Evolutionary conservation across 148 eudicot genomes (phyloP).

Genomic region (Linanthus parryae): DNA sequence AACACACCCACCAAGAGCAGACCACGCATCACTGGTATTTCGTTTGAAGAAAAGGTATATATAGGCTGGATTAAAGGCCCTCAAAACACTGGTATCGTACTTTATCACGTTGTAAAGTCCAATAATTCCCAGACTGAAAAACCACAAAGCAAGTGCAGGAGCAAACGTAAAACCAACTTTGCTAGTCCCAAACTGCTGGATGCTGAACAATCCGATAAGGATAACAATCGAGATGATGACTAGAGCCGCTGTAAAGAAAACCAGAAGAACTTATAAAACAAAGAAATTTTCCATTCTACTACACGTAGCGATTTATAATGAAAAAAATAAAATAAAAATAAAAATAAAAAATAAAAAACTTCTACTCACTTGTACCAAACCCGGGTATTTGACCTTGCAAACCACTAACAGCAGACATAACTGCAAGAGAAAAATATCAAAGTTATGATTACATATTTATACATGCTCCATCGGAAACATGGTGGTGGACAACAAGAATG

Average conservation of each 20-base stretch:
- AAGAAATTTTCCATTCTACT: no score
- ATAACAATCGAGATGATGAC: constrained; percentile 72
- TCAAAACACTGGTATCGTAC: constrained; percentile 54
- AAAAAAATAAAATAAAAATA: no score
- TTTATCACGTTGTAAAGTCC: constrained; percentile 74
- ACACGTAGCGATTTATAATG: no score
- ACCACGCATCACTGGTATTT: constrained; percentile 70
- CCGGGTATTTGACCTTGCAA: constrained; percentile 81
- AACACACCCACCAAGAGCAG: constrained; percentile 97
- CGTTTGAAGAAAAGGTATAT: constrained; percentile 75
- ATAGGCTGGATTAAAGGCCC: constrained; percentile 83
- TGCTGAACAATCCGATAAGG: constrained; percentile 82
- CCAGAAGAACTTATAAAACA: not conserved
- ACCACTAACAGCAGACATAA: constrained; percentile 98
- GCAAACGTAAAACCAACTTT: constrained; percentile 94
- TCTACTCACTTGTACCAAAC: constrained; percentile 70
- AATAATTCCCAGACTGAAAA: constrained; percentile 68
- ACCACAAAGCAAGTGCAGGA: constrained; percentile 94
- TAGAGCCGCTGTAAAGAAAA: constrained; percentile 52
- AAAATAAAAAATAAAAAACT: no score
- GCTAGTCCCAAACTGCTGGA: constrained; percentile 90
- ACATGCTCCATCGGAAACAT: not conserved
- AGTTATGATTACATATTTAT: not conserved
- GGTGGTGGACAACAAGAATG: no score
- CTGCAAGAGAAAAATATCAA: constrained; percentile 38